Conservation (phyloP, 345 rosid genomes). For the Kernera saxatilis region DNA sequence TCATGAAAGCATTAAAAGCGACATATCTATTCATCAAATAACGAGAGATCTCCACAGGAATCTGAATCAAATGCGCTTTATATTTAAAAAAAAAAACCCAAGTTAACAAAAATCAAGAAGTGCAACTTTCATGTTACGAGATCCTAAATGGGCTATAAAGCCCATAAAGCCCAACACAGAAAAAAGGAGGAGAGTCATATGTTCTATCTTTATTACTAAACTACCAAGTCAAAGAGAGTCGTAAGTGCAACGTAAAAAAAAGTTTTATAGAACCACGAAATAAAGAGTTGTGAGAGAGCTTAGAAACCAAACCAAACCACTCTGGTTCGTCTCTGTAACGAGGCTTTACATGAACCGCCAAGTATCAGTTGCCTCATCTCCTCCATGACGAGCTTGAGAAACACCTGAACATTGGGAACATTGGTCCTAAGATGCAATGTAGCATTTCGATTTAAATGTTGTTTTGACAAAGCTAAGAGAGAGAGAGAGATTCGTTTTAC, state of each 20-base stretch:
- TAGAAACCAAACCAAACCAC: conserved; percentile 18
- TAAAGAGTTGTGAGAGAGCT: not conserved
- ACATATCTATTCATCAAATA: not conserved
- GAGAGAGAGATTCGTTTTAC: not conserved
- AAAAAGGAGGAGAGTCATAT: not conserved
- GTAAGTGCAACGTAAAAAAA: not conserved
- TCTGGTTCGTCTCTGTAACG: conserved; percentile 14
- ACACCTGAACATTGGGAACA: conserved; percentile 4
- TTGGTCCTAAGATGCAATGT: not conserved
- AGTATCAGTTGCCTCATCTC: not conserved
- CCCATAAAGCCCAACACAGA: conserved; percentile 8
- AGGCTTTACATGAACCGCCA: conserved; percentile 22
- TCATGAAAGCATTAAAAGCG: conserved; percentile 20
- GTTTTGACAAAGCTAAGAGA: conserved; percentile 1
- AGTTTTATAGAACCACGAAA: not conserved
- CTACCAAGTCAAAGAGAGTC: conserved; percentile 4
- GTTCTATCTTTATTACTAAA: not conserved
- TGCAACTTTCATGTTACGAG: not conserved
- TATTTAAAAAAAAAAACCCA: not conserved
- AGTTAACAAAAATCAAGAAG: not conserved
- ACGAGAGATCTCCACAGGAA: not conserved
- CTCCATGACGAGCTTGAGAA: not conserved
- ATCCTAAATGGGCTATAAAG: not conserved
- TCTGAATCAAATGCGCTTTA: not conserved
- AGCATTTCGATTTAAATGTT: not conserved